Evolutionary conservation across 148 eudicot genomes (phyloP), one percentile per base, ranked within the genome.

Genomic region (Amaranthus hypochondriacus): DNA sequence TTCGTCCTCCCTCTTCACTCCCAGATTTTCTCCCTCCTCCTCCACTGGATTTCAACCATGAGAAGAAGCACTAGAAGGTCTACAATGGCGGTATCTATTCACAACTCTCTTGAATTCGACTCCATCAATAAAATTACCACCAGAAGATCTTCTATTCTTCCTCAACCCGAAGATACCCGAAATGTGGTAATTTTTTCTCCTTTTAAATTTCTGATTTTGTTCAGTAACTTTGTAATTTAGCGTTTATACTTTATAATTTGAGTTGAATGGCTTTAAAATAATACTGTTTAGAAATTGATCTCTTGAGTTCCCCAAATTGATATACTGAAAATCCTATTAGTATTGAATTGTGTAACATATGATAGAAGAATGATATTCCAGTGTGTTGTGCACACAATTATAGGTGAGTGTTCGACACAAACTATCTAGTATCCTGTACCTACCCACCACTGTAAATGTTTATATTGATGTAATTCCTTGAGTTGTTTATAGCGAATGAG

Each of bases 1-100:
- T 49, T 47, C 0, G 7, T 48, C 3, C 5, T 53, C 47, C 2
- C 18, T 18, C 18, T 21, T 7, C 55, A 57, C 9, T 13, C 3
- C 66, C 2, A 15, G 1, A 6, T 4, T 51, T 39, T 43, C 46
- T 13, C 48, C 18, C 48, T n/a, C 50, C 18, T 70, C 71, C 47
- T 65, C 48, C 63, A 4, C 14, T 52, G 48, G 9, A 2, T 5
- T 4, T 7, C 51, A 49, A 28, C 6, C 49, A 75, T 80, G 82
- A 75, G 82, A 65, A 21, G 79, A 14, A 80, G 78, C 69, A 65
- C 78, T 0, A 50, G 82, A 58, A 80, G 67, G 46, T 71, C 82
- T 2, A 55, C 79, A n/a, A 70, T 79, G 82, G 82, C 67, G 66
- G 68, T 79, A 14, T 80, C 82, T 0, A 65, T 80, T 15, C 78